These are phyloP conservation scores for Chaetomiaceae sp. DNA, from an alignment of 2,329 filamentous ascomycete genomes.

Conservation along the genomic window DNA sequence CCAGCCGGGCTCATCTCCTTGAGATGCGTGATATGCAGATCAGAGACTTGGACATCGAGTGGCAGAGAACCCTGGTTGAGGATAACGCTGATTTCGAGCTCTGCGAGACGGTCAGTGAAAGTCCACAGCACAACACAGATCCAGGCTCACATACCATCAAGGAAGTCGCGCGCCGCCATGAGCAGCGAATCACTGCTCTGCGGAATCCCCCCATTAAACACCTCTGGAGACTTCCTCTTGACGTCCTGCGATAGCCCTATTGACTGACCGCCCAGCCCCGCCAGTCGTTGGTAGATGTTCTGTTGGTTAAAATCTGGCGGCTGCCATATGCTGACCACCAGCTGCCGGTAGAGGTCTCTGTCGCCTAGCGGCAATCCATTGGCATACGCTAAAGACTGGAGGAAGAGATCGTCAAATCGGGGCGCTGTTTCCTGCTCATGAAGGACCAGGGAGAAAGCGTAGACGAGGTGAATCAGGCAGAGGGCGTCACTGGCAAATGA, in stretches of 20 bases:
- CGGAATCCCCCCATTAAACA: conserved; percentile 10
- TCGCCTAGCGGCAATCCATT: conserved; percentile 37
- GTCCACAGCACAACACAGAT: neutral
- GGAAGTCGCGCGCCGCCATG: conserved; percentile 42
- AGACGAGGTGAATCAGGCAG: conserved; percentile 50
- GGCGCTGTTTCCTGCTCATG: conserved; percentile 38
- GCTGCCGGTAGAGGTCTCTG: conserved; percentile 38
- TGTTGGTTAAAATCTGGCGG: conserved; percentile 34
- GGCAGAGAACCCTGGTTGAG: conserved; percentile 29
- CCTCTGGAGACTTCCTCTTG: conserved; percentile 42
- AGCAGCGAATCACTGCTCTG: conserved; percentile 36
- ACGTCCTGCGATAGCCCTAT: conserved; percentile 26
- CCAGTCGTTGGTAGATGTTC: conserved; percentile 31
- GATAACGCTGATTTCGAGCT: conserved; percentile 43
- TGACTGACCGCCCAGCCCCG: conserved; percentile 18
- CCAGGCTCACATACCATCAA: conserved; percentile 42
- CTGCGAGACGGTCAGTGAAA: conserved; percentile 30
- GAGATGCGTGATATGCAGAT: conserved; percentile 40
- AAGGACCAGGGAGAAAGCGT: conserved; percentile 46
- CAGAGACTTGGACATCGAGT: conserved; percentile 37
- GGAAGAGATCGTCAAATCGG: conserved; percentile 40
- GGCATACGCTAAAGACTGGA: conserved; percentile 44
- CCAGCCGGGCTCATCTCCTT: conserved; percentile 30
- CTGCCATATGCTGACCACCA: conserved; percentile 47
- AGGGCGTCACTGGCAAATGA: conserved; percentile 42